Evolutionary conservation across 352 stramenopile genomes (phyloP).

Genomic region (Phytophthora nicotianae): DNA sequence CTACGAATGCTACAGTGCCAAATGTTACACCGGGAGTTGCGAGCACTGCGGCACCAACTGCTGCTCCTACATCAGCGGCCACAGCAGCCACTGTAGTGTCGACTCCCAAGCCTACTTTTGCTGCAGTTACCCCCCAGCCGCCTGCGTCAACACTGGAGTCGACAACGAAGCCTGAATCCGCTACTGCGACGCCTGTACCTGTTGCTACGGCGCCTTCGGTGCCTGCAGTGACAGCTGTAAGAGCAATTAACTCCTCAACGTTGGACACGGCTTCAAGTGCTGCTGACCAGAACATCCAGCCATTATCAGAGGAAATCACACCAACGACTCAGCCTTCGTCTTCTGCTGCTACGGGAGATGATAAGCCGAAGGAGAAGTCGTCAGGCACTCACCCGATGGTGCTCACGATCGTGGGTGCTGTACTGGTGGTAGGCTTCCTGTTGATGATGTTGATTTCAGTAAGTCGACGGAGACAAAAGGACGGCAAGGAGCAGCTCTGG

Average conservation of each 20-base stretch:
- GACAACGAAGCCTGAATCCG: conserved; percentile 5
- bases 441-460: conserved; percentile 66
- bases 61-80: conserved; percentile 1
- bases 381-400: conserved; percentile 64
- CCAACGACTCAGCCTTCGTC: conserved; percentile 20
- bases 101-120: not conserved
- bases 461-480: conserved; percentile 61
- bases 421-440: conserved; percentile 77
- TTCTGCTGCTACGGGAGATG: conserved; percentile 15
- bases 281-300: conserved; percentile 10
- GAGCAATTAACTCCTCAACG: conserved; percentile 11
- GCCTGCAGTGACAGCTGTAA: conserved; percentile 1
- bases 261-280: conserved; percentile 15
- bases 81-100: not conserved
- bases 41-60: conserved; percentile 11
- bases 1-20: conserved; percentile 14
- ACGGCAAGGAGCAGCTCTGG: conserved; percentile 61
- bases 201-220: conserved; percentile 7
- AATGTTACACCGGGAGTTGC: conserved; percentile 10
- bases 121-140: conserved; percentile 5
- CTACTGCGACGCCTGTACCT: conserved; percentile 7
- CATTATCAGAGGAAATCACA: conserved; percentile 21
- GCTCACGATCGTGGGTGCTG: conserved; percentile 70
- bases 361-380: conserved; percentile 30
- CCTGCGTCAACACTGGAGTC: conserved; percentile 14